Percentiles rank a stretch among this genome's conserved stretches.
phyloP scores from a whole-genome alignment of 371 early-diverging fungal genomes.

The Apophysomyces variabilis region DNA sequence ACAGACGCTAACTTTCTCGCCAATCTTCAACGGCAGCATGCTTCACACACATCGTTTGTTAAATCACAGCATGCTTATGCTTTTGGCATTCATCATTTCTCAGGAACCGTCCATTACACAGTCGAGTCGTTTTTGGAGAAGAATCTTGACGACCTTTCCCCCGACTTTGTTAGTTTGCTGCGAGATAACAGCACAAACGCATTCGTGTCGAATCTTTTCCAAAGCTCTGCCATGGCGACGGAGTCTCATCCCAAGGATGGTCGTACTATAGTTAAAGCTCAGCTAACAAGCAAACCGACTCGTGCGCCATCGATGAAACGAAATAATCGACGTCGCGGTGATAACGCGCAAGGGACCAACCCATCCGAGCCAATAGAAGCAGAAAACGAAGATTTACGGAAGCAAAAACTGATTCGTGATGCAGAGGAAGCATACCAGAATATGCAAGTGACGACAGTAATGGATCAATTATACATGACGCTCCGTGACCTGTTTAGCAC shows the following conservation, averaged over 20 bases:
- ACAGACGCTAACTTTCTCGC: slow-evolving; percentile 49
- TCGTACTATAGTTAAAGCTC: slow-evolving; percentile 35
- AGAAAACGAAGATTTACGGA: slow-evolving; percentile 29
- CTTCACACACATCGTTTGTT: slow-evolving; percentile 38
- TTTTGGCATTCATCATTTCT: slow-evolving; percentile 76
- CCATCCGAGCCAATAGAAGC: slow-evolving; percentile 4
- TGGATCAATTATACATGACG: slow-evolving; percentile 64
- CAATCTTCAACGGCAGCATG: slow-evolving; percentile 35
- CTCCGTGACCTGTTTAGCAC: slow-evolving; percentile 70
- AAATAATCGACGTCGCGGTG: slow-evolving; percentile 37
- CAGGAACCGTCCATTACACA: slow-evolving; percentile 66
- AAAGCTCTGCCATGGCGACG: slow-evolving; percentile 75
- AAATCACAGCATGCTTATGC: slow-evolving; percentile 45
- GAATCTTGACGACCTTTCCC: slow-evolving; percentile 71
- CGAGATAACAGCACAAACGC: slow-evolving; percentile 67
- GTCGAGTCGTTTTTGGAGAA: slow-evolving; percentile 68
- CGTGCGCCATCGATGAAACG: slow-evolving; percentile 69
- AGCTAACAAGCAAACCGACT: slow-evolving; percentile 64
- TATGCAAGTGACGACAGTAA: slow-evolving; percentile 59
- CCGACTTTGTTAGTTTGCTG: slow-evolving; percentile 81
- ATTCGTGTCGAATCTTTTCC: slow-evolving; percentile 82
- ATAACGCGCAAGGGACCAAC: slow-evolving; percentile 1
- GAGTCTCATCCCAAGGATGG: slow-evolving; percentile 80
- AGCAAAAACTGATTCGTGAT: slow-evolving; percentile 31
- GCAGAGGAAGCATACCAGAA: slow-evolving; percentile 50